Evolutionary conservation across 176 grass and related monocot genomes (phyloP).

Genomic region (Bromus sterilis): DNA sequence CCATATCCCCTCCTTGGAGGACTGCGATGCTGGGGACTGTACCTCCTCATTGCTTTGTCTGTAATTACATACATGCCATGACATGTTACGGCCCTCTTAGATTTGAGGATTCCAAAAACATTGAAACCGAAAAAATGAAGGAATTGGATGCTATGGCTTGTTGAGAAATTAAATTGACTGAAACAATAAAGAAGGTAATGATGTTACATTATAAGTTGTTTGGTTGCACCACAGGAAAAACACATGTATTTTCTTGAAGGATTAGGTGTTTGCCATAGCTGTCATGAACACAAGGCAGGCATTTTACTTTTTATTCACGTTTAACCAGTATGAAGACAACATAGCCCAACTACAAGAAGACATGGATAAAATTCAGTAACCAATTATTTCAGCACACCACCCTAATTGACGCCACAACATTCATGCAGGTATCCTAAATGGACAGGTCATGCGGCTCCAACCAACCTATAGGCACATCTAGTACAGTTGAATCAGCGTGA

Average conservation of each 20-base stretch:
- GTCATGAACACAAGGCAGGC: not conserved
- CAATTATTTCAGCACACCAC: too few relatives aligned
- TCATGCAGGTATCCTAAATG: too few relatives aligned
- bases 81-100: not conserved
- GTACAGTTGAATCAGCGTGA: not conserved
- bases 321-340: too few relatives aligned
- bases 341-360: too few relatives aligned
- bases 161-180: not conserved
- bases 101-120: not conserved
- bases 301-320: too few relatives aligned
- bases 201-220: not conserved
- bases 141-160: not conserved
- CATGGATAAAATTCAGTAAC: too few relatives aligned
- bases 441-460: not conserved
- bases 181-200: not conserved
- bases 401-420: too few relatives aligned
- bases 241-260: not conserved
- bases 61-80: not conserved
- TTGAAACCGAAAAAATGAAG: not conserved
- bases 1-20: constrained; percentile 85
- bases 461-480: not conserved
- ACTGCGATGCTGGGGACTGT: constrained; percentile 64
- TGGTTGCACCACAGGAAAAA: not conserved
- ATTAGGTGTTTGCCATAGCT: not conserved
- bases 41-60: constrained; percentile 67